Evolutionary conservation across 2,329 filamentous ascomycete genomes (phyloP).

Genomic region (Xylaria sp.): DNA sequence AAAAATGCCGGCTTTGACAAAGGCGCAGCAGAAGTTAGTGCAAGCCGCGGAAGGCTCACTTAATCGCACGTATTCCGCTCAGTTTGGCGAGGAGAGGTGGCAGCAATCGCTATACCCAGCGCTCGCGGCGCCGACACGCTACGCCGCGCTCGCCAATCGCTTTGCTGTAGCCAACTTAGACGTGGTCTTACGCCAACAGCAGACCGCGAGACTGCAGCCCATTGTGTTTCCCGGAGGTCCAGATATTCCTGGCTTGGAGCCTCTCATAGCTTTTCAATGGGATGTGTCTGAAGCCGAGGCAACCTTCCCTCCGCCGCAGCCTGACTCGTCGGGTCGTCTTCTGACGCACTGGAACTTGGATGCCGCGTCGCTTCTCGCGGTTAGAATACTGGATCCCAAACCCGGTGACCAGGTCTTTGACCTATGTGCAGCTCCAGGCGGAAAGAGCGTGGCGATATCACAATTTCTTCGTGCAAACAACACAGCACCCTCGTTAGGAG

Average conservation of each 20-base stretch:
- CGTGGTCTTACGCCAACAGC: constrained; percentile 34
- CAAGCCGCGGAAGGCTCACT: constrained; percentile 45
- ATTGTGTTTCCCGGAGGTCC: constrained; percentile 34
- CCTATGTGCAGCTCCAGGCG: constrained; percentile 52
- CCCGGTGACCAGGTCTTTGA: constrained; percentile 54
- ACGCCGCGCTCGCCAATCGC: constrained; percentile 46
- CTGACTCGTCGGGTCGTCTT: constrained; percentile 36
- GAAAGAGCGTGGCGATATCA: constrained; percentile 38
- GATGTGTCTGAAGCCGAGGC: constrained; percentile 30
- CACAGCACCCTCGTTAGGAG: constrained; percentile 38
- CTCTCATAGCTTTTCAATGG: constrained; percentile 41
- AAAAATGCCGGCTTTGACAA: constrained; percentile 44
- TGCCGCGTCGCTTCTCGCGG: constrained; percentile 47
- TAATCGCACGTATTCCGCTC: constrained; percentile 42
- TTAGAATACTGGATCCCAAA: constrained; percentile 49
- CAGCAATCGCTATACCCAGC: constrained; percentile 44
- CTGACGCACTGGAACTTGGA: constrained; percentile 50
- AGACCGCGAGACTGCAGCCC: constrained; percentile 32
- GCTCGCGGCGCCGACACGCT: constrained; percentile 44
- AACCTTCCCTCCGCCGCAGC: constrained; percentile 44
- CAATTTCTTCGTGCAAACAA: constrained; percentile 44
- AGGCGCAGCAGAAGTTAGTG: constrained; percentile 44
- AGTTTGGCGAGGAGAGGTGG: constrained; percentile 46
- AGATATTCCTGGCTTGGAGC: not conserved
- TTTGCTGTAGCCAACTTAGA: constrained; percentile 37